Conservation (phyloP, 192 early-diverging fungal genomes). For the Backusella macrospora region DNA sequence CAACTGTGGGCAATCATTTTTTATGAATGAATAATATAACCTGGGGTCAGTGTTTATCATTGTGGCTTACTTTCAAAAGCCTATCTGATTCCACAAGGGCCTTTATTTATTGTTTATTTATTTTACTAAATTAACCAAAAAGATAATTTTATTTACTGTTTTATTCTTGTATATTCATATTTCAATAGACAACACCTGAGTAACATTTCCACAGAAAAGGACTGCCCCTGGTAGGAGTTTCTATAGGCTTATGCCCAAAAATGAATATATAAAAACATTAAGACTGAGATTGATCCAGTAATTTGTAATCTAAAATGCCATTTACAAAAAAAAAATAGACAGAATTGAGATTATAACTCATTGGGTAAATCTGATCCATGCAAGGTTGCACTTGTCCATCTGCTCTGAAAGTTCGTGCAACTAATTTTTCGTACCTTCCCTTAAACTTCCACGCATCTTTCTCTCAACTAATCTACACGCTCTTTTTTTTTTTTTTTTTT, state of each 20-base stretch:
- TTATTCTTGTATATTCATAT: background rate
- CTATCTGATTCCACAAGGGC: background rate
- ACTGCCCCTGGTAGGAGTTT: too few species aligned
- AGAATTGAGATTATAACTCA: slow-evolving; percentile 5
- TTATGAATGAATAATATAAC: background rate
- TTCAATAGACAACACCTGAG: background rate
- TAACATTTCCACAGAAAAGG: too few species aligned
- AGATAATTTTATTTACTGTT: background rate
- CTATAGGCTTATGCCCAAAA: too few species aligned
- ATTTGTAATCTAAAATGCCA: background rate
- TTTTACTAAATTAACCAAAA: too few species aligned
- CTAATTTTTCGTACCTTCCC: background rate
- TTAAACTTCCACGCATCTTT: slow-evolving; percentile 8
- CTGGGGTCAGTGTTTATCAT: background rate
- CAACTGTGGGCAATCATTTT: background rate
- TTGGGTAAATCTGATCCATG: background rate
- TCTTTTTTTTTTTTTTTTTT: background rate
- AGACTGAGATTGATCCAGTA: slow-evolving; percentile 1
- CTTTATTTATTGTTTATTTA: too few species aligned
- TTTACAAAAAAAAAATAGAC: background rate
- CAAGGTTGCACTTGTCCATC: background rate
- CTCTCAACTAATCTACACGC: background rate
- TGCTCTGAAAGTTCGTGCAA: background rate
- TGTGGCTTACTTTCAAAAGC: background rate
- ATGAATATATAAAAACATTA: background rate